Evolutionary conservation across 129 eudicot genomes (phyloP).

Genomic region (Pulicaria dysenterica): DNA sequence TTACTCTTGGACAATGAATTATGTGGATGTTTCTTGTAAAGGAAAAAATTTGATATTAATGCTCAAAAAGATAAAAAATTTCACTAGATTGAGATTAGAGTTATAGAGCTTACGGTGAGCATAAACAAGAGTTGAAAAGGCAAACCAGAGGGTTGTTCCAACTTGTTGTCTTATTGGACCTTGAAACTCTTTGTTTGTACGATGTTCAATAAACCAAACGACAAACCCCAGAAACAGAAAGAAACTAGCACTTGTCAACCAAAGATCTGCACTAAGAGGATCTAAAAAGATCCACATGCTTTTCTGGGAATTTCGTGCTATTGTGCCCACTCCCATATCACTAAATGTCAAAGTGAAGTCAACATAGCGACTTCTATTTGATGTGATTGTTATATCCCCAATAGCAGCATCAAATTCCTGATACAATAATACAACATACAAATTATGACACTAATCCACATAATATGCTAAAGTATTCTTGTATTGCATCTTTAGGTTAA

Average conservation of each 20-base stretch:
- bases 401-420: slow-evolving; percentile 50
- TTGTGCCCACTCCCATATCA: slow-evolving; percentile 38
- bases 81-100: background rate
- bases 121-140: slow-evolving; percentile 42
- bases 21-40: background rate
- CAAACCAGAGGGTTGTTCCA: slow-evolving; percentile 43
- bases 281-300: slow-evolving; percentile 45
- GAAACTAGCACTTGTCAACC: slow-evolving; percentile 38
- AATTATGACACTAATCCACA: background rate
- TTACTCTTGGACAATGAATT: too few species aligned
- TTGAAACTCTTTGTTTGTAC: slow-evolving; percentile 29
- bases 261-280: slow-evolving; percentile 42
- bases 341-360: slow-evolving; percentile 54
- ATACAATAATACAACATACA: background rate
- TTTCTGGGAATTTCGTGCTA: slow-evolving; percentile 25
- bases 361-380: slow-evolving; percentile 38
- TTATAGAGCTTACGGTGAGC: slow-evolving; percentile 39
- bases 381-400: slow-evolving; percentile 56
- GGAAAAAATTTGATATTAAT: background rate
- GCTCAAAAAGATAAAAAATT: background rate
- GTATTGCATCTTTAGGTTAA: too few species aligned
- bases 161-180: slow-evolving; percentile 36
- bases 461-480: background rate
- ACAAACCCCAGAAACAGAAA: slow-evolving; percentile 33
- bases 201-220: slow-evolving; percentile 48